Evolutionary conservation across 2,329 filamentous ascomycete genomes (phyloP), one percentile per base, ranked within the genome.

Genomic region (Pseudogymnoascus pannorum): DNA sequence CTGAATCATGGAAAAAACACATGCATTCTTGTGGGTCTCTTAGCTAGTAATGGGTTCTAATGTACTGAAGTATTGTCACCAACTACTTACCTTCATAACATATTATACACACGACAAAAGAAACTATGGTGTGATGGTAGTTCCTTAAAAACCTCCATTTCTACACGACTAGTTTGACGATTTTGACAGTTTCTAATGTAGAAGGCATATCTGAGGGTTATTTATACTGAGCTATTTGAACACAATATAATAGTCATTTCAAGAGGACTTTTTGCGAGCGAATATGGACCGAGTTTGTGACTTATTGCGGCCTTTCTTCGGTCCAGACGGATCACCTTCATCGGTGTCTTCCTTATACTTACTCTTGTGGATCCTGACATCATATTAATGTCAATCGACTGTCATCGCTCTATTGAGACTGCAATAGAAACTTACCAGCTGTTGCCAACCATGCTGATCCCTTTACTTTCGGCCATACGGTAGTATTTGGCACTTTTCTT

Each of bases 371-470:
- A 97, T 97, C 92, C 92, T 96, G 62, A 38, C 8, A 57, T 4
- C 26, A 31, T 7, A 48, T 11, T 58, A 38, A 60, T 14, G 38
- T 58, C 12, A 61, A 63, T 20, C 66, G 62, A 7, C 51, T 64
- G 36, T 64, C 65, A 61, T 20, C 63, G 26, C 61, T 8, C 9
- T 58, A 44, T 57, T 33, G 18, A 44, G 36, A 12, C 35, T 16
- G 11, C 14, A 61, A 1, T 33, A 42, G 26, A 22, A 62, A 83
- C 90, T 72, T 80, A 96, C 93, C 94, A 99, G 79, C 92, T 97
- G 73, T 97, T 97, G 61, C 94, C 94, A 61, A 96, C 88, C 92
- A 97, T 97, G 75, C 86, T 96, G 80, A 97, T 92, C 5, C 94
- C 94, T 75, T 94, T 94, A 22, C 88, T 86, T 73, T 96, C 94